Percentiles rank a stretch among this genome's conserved stretches.
These are phyloP conservation scores for Gossypium mustelinum DNA, from an alignment of 345 rosid genomes.

Conservation along the genomic window DNA sequence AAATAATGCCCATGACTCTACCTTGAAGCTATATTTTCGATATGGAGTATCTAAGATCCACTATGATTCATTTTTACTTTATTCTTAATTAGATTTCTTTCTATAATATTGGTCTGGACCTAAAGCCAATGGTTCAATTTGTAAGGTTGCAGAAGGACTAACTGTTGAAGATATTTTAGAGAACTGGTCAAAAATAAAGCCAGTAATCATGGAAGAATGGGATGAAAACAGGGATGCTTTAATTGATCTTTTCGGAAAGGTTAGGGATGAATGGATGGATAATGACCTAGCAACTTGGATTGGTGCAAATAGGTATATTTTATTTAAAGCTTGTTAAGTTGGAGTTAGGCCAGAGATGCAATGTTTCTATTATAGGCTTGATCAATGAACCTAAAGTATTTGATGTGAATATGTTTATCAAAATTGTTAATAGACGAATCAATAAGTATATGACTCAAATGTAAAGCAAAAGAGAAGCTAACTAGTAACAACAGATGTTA, in stretches of 20 bases:
- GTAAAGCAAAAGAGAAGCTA: not conserved
- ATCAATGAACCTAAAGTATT: not conserved
- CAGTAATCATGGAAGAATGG: constrained; percentile 80
- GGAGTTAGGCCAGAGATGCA: not conserved
- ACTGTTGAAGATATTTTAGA: constrained; percentile 64
- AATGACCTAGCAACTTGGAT: constrained; percentile 74
- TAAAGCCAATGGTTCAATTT: constrained; percentile 24
- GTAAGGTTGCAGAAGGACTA: constrained; percentile 77
- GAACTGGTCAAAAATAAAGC: constrained; percentile 72
- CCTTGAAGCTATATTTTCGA: constrained; percentile 2
- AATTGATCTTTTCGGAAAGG: constrained; percentile 72
- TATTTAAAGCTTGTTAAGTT: not conserved
- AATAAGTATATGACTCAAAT: not conserved
- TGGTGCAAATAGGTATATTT: constrained; percentile 81
- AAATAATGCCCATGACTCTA: constrained; percentile 1
- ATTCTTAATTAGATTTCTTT: not conserved
- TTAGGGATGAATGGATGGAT: constrained; percentile 90
- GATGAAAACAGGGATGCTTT: constrained; percentile 61
- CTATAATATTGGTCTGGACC: not conserved
- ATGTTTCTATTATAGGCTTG: not conserved
- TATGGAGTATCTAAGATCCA: constrained; percentile 11
- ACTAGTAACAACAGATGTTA: not conserved
- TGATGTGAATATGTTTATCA: not conserved
- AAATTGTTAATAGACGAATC: not conserved
- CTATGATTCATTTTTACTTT: constrained; percentile 1